These are phyloP conservation scores for Debaryomyces coudertii DNA, from an alignment of 1,139 yeast genomes.

Conservation along the genomic window DNA sequence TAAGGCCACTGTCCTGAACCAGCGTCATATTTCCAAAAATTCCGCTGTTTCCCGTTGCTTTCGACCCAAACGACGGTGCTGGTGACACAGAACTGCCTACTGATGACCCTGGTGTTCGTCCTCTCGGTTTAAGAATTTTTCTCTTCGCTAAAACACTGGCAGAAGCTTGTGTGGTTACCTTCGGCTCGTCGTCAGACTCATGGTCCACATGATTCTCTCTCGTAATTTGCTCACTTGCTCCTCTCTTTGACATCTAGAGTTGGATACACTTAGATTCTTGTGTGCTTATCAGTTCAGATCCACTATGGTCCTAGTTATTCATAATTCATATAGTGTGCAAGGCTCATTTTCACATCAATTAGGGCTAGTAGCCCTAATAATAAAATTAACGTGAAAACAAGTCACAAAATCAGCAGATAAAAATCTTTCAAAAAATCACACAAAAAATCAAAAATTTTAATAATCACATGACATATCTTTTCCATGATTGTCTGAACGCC, in stretches of 20 bases:
- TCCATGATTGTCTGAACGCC: neutral
- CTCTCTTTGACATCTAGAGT: constrained; percentile 60
- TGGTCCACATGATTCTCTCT: constrained; percentile 40
- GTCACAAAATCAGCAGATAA: neutral
- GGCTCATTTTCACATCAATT: neutral
- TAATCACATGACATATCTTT: neutral
- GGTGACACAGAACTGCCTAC: constrained; percentile 4
- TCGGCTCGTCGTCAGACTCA: constrained; percentile 34
- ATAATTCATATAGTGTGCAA: no score
- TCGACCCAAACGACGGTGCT: constrained; percentile 9
- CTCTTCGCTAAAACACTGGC: constrained; percentile 67
- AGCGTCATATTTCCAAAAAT: constrained; percentile 1
- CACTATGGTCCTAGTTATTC: no score
- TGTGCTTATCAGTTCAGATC: neutral
- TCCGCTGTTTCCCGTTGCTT: constrained; percentile 2
- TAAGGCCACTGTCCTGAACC: neutral
- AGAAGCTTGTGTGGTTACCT: constrained; percentile 51
- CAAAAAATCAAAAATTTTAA: neutral
- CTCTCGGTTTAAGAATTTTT: constrained; percentile 65
- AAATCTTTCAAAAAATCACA: neutral
- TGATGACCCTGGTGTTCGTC: constrained; percentile 18
- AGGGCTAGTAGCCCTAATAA: no score
- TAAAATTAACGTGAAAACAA: neutral
- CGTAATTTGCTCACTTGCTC: constrained; percentile 62
- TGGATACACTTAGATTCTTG: neutral